phyloP scores from a whole-genome alignment of 129 eudicot genomes.

The Apium graveolens region DNA sequence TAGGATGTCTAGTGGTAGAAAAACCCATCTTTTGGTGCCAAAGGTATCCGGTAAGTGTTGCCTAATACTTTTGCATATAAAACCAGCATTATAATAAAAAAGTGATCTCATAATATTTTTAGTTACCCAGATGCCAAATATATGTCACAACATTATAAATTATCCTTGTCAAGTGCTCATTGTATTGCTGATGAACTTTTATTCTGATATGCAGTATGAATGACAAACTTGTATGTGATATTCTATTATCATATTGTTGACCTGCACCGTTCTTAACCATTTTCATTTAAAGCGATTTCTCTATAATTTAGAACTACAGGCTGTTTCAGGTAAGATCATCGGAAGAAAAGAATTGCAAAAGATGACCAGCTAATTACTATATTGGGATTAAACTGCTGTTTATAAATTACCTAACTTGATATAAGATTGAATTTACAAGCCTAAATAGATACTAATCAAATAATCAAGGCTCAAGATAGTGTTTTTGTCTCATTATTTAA shows the following conservation, averaged over 20 bases:
- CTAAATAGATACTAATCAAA: constrained; percentile 15
- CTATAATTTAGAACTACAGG: neutral
- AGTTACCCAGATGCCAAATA: neutral
- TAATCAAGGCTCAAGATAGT: constrained; percentile 33
- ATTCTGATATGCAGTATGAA: neutral
- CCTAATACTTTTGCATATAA: neutral
- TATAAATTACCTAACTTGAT: neutral
- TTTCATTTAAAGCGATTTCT: neutral
- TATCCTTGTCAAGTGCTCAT: neutral
- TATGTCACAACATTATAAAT: neutral
- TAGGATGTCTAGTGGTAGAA: constrained; percentile 13
- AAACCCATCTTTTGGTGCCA: constrained; percentile 1
- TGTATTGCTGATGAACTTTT: neutral
- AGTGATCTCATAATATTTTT: neutral
- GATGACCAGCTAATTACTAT: no score
- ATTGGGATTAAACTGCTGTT: no score
- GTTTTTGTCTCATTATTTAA: constrained; percentile 44
- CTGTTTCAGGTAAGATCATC: neutral
- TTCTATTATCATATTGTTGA: neutral
- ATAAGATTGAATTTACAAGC: neutral
- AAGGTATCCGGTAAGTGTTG: neutral
- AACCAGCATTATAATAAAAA: neutral
- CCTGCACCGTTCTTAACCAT: neutral
- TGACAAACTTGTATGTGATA: neutral
- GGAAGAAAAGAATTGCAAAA: neutral